phyloP scores from a whole-genome alignment of 192 early-diverging fungal genomes.

The Mortierella hygrophila region DNA sequence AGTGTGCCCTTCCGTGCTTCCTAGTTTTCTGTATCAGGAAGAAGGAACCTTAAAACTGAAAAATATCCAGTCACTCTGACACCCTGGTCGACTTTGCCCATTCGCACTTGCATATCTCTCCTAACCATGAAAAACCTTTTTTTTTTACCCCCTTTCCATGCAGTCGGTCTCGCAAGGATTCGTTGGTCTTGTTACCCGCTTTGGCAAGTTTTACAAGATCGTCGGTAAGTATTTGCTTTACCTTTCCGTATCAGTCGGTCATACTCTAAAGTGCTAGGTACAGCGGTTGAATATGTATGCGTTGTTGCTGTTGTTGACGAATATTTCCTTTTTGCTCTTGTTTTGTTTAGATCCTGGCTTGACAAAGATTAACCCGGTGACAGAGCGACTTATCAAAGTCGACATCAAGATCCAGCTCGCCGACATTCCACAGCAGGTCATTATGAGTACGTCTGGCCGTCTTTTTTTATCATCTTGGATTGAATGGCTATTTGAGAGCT shows the following conservation, averaged over 20 bases:
- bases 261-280: neutral
- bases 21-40: neutral
- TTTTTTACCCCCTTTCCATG: neutral
- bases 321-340: neutral
- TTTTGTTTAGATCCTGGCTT: slow-evolving; percentile 64
- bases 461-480: neutral
- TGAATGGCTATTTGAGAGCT: neutral
- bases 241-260: neutral
- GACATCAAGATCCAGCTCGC: slow-evolving; percentile 67
- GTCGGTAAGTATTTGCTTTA: slow-evolving; percentile 10
- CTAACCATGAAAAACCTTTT: neutral
- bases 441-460: slow-evolving; percentile 66
- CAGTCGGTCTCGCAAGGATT: slow-evolving; percentile 72
- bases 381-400: slow-evolving; percentile 58
- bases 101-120: neutral
- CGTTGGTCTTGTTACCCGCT: slow-evolving; percentile 77
- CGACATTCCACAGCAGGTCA: slow-evolving; percentile 74
- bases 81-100: neutral
- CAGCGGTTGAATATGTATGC: neutral
- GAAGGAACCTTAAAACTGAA: neutral
- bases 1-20: slow-evolving; percentile 13
- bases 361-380: slow-evolving; percentile 67
- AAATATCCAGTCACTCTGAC: neutral
- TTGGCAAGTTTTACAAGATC: slow-evolving; percentile 70
- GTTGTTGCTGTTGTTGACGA: neutral